A percentile compares a stretch with the other conserved stretches of the same genome.
Conservation (phyloP, 768 basidiomycete genomes). For the Mycena indigotica region DNA sequence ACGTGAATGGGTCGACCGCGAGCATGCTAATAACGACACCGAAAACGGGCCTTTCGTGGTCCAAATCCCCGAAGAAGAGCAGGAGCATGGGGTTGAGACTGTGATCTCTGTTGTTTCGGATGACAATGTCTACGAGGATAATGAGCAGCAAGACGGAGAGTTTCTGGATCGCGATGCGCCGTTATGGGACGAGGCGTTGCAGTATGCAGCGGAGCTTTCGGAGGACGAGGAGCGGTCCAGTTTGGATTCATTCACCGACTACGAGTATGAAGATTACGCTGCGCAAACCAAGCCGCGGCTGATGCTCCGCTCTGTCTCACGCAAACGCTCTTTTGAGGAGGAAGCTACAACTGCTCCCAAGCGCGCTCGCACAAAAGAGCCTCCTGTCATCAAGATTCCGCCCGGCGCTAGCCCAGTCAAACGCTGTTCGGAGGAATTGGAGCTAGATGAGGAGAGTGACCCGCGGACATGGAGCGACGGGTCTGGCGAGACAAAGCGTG, state of each 20-base stretch:
- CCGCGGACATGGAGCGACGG: neutral
- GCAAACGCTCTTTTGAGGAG: conserved; percentile 33
- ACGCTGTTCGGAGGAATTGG: conserved; percentile 41
- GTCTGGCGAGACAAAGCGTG: neutral
- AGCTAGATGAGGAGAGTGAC: conserved; percentile 25
- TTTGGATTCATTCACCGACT: conserved; percentile 16
- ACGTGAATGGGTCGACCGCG: neutral
- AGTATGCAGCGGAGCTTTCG: conserved; percentile 29
- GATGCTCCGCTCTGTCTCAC: neutral
- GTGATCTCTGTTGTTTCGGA: conserved; percentile 14
- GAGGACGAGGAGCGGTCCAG: conserved; percentile 30
- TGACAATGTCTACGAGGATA: neutral
- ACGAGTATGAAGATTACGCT: conserved; percentile 10
- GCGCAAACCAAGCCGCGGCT: neutral
- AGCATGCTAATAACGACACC: neutral
- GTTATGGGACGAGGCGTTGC: conserved; percentile 15
- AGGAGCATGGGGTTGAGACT: conserved; percentile 12
- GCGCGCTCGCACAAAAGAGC: conserved; percentile 22
- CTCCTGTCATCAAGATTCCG: conserved; percentile 12
- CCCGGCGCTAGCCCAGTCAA: conserved; percentile 29
- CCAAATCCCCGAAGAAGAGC: conserved; percentile 17
- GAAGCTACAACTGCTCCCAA: conserved; percentile 32
- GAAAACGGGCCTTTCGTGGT: conserved; percentile 10
- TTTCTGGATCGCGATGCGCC: conserved; percentile 23
- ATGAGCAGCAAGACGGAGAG: conserved; percentile 16